These are phyloP conservation scores for Dalechampia spathulata DNA, from an alignment of 441 rosid genomes.

Conservation along the genomic window DNA sequence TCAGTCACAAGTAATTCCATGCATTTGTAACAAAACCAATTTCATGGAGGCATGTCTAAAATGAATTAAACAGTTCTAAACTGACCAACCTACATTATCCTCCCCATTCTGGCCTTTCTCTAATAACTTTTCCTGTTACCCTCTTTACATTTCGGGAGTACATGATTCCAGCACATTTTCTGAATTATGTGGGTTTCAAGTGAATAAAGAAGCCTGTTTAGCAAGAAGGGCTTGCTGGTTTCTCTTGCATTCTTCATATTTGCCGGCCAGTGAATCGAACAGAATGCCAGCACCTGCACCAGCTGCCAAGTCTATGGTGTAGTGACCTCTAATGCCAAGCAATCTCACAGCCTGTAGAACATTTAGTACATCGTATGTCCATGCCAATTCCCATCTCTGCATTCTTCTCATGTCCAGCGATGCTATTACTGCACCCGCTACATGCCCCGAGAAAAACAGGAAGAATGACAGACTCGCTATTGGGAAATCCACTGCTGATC, in stretches of 20 bases:
- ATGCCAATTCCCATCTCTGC: slow-evolving; percentile 59
- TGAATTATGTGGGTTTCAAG: neutral
- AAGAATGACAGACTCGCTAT: slow-evolving; percentile 94
- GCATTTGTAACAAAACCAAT: too few species aligned
- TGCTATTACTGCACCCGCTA: slow-evolving; percentile 83
- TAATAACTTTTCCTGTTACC: too few species aligned
- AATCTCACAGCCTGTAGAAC: slow-evolving; percentile 66
- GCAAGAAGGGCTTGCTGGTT: slow-evolving; percentile 3
- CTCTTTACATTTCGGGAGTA: too few species aligned
- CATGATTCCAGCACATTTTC: too few species aligned
- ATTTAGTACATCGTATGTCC: slow-evolving; percentile 67
- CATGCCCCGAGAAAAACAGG: slow-evolving; percentile 93
- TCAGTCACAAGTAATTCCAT: too few species aligned
- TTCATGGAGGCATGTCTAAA: too few species aligned
- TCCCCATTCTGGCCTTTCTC: too few species aligned
- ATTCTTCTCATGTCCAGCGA: slow-evolving; percentile 87
- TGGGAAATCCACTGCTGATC: slow-evolving; percentile 88
- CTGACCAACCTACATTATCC: too few species aligned
- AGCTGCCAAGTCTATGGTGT: slow-evolving; percentile 76
- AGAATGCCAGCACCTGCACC: slow-evolving; percentile 86
- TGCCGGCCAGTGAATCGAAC: slow-evolving; percentile 80
- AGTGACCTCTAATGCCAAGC: slow-evolving; percentile 83
- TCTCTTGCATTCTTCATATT: slow-evolving; percentile 51
- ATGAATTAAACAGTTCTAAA: too few species aligned
- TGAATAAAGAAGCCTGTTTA: slow-evolving; percentile 20